Conservation (phyloP, 805 yeast genomes). For the Torulaspora indica region DNA sequence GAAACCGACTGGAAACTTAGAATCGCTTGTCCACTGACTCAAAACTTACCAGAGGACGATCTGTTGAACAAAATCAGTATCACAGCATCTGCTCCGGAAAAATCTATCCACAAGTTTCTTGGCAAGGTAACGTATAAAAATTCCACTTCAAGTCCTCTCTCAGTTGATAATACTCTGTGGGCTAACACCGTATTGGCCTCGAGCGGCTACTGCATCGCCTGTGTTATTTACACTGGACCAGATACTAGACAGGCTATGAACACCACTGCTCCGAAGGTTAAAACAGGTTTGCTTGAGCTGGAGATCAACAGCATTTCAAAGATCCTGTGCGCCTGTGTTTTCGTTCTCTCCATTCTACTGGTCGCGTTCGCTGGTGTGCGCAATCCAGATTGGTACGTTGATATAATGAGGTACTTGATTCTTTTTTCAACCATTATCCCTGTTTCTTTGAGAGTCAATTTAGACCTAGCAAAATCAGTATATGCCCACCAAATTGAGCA, state of each 20-base stretch:
- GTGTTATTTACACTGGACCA: conserved; percentile 81
- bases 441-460: conserved; percentile 86
- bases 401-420: conserved; percentile 84
- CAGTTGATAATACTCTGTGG: conserved; percentile 93
- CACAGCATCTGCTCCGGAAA: conserved; percentile 77
- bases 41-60: conserved; percentile 48
- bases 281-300: conserved; percentile 81
- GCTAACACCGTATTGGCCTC: conserved; percentile 96
- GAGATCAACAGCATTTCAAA: conserved; percentile 89
- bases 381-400: conserved; percentile 73
- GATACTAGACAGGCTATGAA: conserved; percentile 96
- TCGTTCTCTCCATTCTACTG: conserved; percentile 65
- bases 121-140: conserved; percentile 66
- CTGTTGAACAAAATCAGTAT: conserved; percentile 49
- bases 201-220: conserved; percentile 77
- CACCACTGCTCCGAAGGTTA: conserved; percentile 80
- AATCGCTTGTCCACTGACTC: conserved; percentile 71
- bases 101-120: conserved; percentile 71
- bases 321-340: conserved; percentile 81
- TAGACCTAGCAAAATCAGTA: conserved; percentile 92
- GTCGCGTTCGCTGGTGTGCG: conserved; percentile 79
- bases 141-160: conserved; percentile 54
- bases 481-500: conserved; percentile 94
- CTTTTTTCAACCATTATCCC: conserved; percentile 94
- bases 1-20: conserved; percentile 98